These are phyloP conservation scores for Entonaema liquescens DNA, from an alignment of 495 filamentous ascomycete species.

Conservation along the genomic window DNA sequence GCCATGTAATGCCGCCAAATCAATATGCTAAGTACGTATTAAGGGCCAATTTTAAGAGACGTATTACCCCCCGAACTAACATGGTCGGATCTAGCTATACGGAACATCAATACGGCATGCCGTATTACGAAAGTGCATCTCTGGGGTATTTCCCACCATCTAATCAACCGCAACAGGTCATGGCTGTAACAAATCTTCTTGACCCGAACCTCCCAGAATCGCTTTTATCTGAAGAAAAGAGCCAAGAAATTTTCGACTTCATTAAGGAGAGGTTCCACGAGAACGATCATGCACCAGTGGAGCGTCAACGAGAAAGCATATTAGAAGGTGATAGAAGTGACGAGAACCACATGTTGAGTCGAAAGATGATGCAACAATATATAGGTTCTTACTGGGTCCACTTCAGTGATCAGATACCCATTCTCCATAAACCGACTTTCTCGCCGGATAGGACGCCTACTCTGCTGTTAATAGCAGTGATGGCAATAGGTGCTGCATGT, in stretches of 20 bases:
- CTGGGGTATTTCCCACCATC: conserved; percentile 62
- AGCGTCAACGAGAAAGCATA: conserved; percentile 78
- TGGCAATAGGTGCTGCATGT: conserved; percentile 91
- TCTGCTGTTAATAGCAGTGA: conserved; percentile 88
- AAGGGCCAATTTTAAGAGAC: background rate
- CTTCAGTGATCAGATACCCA: conserved; percentile 93
- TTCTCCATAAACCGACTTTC: conserved; percentile 94
- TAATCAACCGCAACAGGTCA: conserved; percentile 72
- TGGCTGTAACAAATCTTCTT: conserved; percentile 91
- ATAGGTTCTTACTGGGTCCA: conserved; percentile 94
- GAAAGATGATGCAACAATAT: conserved; percentile 95
- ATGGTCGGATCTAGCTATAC: conserved; percentile 51
- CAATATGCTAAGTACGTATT: conserved; percentile 57
- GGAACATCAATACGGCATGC: conserved; percentile 58
- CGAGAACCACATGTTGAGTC: conserved; percentile 78
- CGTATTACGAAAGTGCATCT: conserved; percentile 58
- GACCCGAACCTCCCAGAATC: conserved; percentile 82
- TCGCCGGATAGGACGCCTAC: conserved; percentile 85
- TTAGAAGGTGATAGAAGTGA: conserved; percentile 79
- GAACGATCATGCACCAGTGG: conserved; percentile 75
- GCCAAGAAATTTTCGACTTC: conserved; percentile 83
- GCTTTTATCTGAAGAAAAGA: conserved; percentile 86
- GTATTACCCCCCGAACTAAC: conserved; percentile 34
- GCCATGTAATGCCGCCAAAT: conserved; percentile 57
- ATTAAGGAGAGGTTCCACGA: conserved; percentile 85